Evolutionary conservation across 176 grass and related monocot genomes (phyloP), one percentile per base, ranked within the genome.

Genomic region (Puccinellia tenuiflora): DNA sequence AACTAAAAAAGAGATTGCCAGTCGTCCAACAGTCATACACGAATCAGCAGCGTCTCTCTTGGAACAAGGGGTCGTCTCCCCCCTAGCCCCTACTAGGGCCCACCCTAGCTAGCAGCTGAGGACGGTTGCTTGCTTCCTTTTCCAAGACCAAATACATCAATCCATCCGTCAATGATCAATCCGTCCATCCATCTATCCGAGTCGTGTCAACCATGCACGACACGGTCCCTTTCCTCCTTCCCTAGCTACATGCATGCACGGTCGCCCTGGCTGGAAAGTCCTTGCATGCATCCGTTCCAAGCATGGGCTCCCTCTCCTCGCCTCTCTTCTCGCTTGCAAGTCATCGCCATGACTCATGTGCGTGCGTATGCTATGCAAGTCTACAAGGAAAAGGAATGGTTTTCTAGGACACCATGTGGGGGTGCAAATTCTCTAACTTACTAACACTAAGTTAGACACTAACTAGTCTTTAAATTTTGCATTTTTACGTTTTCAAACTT

Each of bases 71-170:
- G 45, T 15, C 3, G 45, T 47, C n/a, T n/a, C n/a, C n/a, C n/a
- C n/a, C n/a, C n/a, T n/a, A n/a, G 45, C 13, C 45, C 45, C 43
- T 14, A 14, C 13, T 47, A 47, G 45, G 40, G n/a, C n/a, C n/a
- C n/a, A n/a, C 42, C 20, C 1, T 25, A 34, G 38, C 37, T 45
- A 20, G 79, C 48, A 21, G 79, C 1, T 14, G 55, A 4, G 72
- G 72, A 78, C 62, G 86, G 74, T 84, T 84, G 87, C 82, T 85
- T 85, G 71, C 64, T 35, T 59, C 78, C 33, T 78, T 86, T 86
- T 17, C 73, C 88, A 86, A 78, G 83, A 86, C 64, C 88, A 46
- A 24, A 81, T 69, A 48, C 51, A 57, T 83, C 77, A 20, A 26
- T 83, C 86, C 5, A 74, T 73, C 71, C 0, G 31, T 66, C 20